Percentiles rank a stretch among this genome's conserved stretches.
Evolutionary conservation across 2,329 filamentous ascomycete genomes (phyloP).

Genomic region (Aspergillus sojae): DNA sequence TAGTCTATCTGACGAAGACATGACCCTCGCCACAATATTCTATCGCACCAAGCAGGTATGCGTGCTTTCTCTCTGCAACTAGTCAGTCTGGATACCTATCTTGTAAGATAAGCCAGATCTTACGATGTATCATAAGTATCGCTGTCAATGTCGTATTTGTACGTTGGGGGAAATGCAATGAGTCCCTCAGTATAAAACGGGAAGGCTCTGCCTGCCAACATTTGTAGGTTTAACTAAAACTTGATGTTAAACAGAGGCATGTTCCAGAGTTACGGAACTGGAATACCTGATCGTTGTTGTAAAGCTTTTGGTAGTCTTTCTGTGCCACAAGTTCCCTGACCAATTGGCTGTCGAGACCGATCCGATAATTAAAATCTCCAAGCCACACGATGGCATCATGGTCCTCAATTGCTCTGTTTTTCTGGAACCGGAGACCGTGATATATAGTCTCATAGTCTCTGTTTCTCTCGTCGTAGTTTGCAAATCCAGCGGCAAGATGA

Average conservation of each 20-base stretch:
- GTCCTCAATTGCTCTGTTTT: constrained; percentile 87
- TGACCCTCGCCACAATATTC: constrained; percentile 81
- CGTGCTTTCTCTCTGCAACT: constrained; percentile 77
- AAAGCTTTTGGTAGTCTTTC: constrained; percentile 74
- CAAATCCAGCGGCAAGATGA: constrained; percentile 92
- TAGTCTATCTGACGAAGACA: constrained; percentile 84
- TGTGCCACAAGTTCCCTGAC: constrained; percentile 74
- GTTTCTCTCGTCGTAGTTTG: constrained; percentile 95
- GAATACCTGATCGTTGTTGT: constrained; percentile 83
- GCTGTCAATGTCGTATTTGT: constrained; percentile 89
- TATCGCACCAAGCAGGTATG: constrained; percentile 96
- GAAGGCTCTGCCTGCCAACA: constrained; percentile 89
- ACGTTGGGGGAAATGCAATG: constrained; percentile 89
- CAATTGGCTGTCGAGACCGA: constrained; percentile 78
- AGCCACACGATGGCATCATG: constrained; percentile 93
- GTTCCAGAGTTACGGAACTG: neutral
- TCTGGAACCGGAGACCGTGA: constrained; percentile 83
- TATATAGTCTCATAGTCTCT: constrained; percentile 89
- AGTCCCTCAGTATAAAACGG: constrained; percentile 87
- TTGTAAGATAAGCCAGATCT: constrained; percentile 35
- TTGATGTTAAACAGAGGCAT: constrained; percentile 13
- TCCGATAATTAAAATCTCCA: constrained; percentile 97
- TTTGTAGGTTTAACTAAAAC: constrained; percentile 81
- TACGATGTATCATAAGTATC: constrained; percentile 91
- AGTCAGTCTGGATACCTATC: constrained; percentile 32